Evolutionary conservation across 2,329 filamentous ascomycete genomes (phyloP), one percentile per base, ranked within the genome.

Genomic region (Colletotrichum falcatum): DNA sequence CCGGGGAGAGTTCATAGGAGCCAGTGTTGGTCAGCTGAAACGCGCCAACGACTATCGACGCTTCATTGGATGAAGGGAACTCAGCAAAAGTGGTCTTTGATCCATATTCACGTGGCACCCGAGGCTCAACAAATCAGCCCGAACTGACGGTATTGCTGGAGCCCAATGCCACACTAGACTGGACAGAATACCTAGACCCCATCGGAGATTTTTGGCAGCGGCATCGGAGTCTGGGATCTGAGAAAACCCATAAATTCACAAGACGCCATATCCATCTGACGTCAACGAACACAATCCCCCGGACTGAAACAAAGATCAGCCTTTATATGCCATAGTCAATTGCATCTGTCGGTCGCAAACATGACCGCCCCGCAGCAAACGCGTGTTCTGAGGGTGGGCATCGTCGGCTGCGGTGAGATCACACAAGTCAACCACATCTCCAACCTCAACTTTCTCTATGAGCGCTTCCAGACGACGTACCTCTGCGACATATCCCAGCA

Each of bases 341-440:
- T 39, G n/a, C 9, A 49, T 33, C 35, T 44, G n/a, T 16, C 23
- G 12, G 3, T 46, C 18, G 16, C 2, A 1, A 35, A 20, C 11
- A 71, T 71, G 58, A 16, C 64, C 28, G 9, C 44, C 1, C 37
- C 46, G 28, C 67, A 61, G 28, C 37, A 65, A 56, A 30, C 58
- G 49, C 61, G 5, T 1, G 61, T 75, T 39, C 67, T 79, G 28
- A 70, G 72, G n/a, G 80, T 85, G 11, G 83, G 83, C 55, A 76
- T 85, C 56, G 80, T 85, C 42, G 85, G 86, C 7, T 83, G 83
- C 58, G 85, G 86, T 30, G 82, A 87, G 73, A 79, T 87, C 49
- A 79, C 81, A 37, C 83, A 89, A 76, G 84, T 87, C 44, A 82
- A 84, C 35, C 87, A 90, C 74, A 82, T 90, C 8, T 86, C 86